Conservation (phyloP, 192 early-diverging fungal species). For the Rhizoclosmatium globosum region DNA sequence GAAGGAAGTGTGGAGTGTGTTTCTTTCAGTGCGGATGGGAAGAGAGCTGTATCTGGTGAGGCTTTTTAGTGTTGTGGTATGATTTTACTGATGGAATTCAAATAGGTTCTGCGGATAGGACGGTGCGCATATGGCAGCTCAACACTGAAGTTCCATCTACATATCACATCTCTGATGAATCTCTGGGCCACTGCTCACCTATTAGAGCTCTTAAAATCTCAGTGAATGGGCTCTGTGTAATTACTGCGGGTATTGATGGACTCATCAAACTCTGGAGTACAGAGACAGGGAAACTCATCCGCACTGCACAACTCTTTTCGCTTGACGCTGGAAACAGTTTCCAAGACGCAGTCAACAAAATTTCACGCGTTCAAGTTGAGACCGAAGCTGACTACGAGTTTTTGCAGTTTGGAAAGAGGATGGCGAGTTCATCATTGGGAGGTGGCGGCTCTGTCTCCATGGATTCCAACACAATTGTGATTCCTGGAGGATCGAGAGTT, state of each 20-base stretch:
- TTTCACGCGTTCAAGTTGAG: background rate
- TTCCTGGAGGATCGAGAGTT: conserved; percentile 29
- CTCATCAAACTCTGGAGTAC: conserved; percentile 32
- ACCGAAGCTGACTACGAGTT: background rate
- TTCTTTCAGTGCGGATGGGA: conserved; percentile 32
- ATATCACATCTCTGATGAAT: conserved; percentile 8
- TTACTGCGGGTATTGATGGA: conserved; percentile 31
- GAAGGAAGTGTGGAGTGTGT: conserved; percentile 25
- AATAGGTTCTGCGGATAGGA: conserved; percentile 33
- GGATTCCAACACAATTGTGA: background rate
- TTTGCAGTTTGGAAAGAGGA: background rate
- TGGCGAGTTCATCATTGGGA: background rate
- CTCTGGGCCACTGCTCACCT: background rate
- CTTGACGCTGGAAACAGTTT: conserved; percentile 6
- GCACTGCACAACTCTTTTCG: conserved; percentile 1
- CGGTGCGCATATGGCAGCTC: conserved; percentile 36
- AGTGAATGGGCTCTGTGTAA: conserved; percentile 11
- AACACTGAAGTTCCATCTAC: conserved; percentile 4
- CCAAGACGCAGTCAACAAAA: conserved; percentile 13
- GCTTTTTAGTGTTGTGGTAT: background rate
- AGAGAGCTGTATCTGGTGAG: conserved; percentile 23
- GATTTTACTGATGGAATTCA: background rate
- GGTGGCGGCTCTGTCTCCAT: background rate
- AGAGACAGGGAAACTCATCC: conserved; percentile 29
- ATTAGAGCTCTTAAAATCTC: conserved; percentile 25